Evolutionary conservation across 1,284 basidiomycete species (phyloP).

Genomic region (Cryptococcus sp.): DNA sequence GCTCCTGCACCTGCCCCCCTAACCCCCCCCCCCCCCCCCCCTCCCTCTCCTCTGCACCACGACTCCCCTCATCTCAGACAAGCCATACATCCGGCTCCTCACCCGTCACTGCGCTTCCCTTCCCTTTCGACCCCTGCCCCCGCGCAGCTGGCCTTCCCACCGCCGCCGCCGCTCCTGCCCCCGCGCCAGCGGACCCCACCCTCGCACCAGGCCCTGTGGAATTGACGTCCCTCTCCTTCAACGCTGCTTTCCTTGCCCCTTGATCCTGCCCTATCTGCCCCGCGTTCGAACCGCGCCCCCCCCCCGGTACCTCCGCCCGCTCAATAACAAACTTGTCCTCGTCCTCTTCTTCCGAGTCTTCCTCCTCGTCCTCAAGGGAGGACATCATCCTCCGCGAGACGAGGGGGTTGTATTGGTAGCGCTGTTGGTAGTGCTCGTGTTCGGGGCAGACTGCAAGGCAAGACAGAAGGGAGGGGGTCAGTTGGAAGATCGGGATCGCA

Average conservation of each 20-base stretch:
- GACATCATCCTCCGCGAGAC: constrained; percentile 6
- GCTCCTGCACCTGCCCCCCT: too few relatives aligned
- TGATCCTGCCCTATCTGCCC: not conserved
- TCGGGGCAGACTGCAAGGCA: constrained; percentile 41
- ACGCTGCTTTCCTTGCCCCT: not conserved
- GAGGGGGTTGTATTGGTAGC: constrained; percentile 36
- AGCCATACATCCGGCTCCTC: not conserved
- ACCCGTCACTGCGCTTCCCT: not conserved
- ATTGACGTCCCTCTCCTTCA: constrained; percentile 16
- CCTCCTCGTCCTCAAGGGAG: not conserved
- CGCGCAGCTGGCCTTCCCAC: not conserved
- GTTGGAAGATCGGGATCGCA: too few relatives aligned
- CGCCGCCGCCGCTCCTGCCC: not conserved
- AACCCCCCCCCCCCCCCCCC: not conserved
- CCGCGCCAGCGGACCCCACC: too few relatives aligned
- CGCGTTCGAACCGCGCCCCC: not conserved
- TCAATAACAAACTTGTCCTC: constrained; percentile 10
- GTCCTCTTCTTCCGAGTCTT: constrained; percentile 19
- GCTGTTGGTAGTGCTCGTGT: constrained; percentile 44
- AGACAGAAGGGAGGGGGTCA: too few relatives aligned
- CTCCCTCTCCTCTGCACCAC: not conserved
- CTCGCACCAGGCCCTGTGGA: not conserved
- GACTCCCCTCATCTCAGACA: not conserved
- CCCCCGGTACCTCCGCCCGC: not conserved
- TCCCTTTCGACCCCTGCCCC: not conserved